Conservation (phyloP, 345 rosid species). For the Angophora floribunda region DNA sequence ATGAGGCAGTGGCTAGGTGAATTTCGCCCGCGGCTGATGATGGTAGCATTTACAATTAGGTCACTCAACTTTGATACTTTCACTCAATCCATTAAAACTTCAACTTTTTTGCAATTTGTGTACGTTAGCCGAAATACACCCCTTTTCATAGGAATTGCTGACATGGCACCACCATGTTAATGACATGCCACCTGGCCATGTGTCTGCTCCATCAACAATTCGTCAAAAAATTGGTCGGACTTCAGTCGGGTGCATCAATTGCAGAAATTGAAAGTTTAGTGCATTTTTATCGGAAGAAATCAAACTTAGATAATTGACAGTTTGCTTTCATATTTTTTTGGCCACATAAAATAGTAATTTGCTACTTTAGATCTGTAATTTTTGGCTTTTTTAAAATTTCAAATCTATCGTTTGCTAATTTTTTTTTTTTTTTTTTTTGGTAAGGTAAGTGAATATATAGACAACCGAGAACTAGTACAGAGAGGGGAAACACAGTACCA, state of each 20-base stretch:
- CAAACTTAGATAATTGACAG: not conserved
- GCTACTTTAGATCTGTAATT: not conserved
- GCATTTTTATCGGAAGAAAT: not conserved
- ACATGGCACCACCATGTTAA: not conserved
- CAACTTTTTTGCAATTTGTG: not conserved
- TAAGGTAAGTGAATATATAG: too few relatives aligned
- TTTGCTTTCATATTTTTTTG: too few relatives aligned
- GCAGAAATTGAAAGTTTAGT: not conserved
- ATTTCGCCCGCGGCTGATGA: not conserved
- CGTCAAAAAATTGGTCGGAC: not conserved
- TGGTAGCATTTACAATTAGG: rapidly evolving
- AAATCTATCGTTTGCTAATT: not conserved
- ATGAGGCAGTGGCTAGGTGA: not conserved
- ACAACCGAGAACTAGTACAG: too few relatives aligned
- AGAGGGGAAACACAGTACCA: too few relatives aligned
- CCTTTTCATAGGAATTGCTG: not conserved
- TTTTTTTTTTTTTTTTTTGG: too few relatives aligned
- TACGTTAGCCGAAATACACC: not conserved
- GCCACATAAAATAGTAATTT: not conserved
- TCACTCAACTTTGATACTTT: not conserved
- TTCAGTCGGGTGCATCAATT: not conserved
- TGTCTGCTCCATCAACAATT: not conserved
- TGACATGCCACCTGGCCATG: not conserved
- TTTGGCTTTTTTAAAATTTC: not conserved
- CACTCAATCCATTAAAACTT: too few relatives aligned